Percentiles rank a stretch among this genome's conserved stretches.
Conservation (phyloP, 108 stramenopile species). For the Asterionellopsis glacialis region DNA sequence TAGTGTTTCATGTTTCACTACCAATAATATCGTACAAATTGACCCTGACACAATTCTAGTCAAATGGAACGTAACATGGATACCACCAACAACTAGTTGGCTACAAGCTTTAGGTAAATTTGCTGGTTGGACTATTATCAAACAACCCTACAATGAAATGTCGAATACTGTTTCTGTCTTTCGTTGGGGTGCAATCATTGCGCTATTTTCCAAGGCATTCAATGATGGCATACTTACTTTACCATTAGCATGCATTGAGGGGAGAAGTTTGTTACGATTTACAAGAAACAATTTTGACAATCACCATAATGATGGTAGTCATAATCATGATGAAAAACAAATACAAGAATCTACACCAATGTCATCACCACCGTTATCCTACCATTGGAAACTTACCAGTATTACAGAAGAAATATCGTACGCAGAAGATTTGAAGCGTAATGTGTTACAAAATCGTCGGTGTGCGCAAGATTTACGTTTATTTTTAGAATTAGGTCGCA, state of each 20-base stretch:
- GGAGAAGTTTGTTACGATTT: conserved; percentile 11
- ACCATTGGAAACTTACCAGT: conserved; percentile 2
- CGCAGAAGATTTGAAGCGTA: conserved; percentile 19
- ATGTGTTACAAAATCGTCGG: conserved; percentile 19
- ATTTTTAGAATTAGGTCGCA: conserved; percentile 19
- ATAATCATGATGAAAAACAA: too few relatives aligned
- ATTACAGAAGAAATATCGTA: conserved; percentile 26
- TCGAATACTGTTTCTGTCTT: conserved; percentile 5
- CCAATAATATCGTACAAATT: background rate
- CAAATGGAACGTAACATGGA: conserved; percentile 27
- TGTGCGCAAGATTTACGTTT: conserved; percentile 26
- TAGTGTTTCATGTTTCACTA: too few relatives aligned
- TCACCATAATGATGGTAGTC: too few relatives aligned
- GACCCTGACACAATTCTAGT: conserved; percentile 8
- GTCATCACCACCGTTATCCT: too few relatives aligned
- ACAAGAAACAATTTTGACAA: background rate
- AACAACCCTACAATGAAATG: conserved; percentile 13
- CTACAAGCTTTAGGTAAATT: conserved; percentile 8
- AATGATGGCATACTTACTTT: conserved; percentile 11
- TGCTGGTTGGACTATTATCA: background rate
- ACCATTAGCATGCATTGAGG: conserved; percentile 30
- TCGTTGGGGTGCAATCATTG: conserved; percentile 15
- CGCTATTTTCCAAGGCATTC: conserved; percentile 15
- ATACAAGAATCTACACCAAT: too few relatives aligned
- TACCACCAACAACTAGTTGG: conserved; percentile 20